phyloP scores from a whole-genome alignment of 1,284 basidiomycete species.

The Rhodotorula sp. region DNA sequence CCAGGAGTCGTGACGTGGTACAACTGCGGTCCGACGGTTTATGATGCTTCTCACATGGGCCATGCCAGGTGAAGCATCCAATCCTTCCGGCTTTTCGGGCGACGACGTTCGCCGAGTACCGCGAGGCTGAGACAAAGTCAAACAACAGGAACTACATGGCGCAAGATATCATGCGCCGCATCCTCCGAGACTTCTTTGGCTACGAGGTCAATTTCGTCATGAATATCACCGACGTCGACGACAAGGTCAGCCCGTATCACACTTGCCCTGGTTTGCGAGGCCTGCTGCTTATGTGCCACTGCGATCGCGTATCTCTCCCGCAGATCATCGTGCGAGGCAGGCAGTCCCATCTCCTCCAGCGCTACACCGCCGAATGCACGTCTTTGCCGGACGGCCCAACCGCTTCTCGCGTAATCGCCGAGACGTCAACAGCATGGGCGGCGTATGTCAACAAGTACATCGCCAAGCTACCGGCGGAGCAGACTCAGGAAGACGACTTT shows the following conservation, averaged over 20 bases:
- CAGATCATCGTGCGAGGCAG: conserved; percentile 89
- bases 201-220: conserved; percentile 99
- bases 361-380: conserved; percentile 48
- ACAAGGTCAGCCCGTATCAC: conserved; percentile 68
- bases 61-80: conserved; percentile 81
- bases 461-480: conserved; percentile 58
- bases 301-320: not conserved
- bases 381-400: conserved; percentile 46
- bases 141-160: conserved; percentile 87
- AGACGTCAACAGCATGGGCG: conserved; percentile 65
- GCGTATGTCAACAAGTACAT: conserved; percentile 64
- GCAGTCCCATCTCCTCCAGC: conserved; percentile 75
- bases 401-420: conserved; percentile 59
- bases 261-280: not conserved
- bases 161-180: conserved; percentile 90
- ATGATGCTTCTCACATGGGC: conserved; percentile 98
- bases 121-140: no score
- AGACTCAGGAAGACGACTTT: conserved; percentile 46
- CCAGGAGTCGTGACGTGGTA: conserved; percentile 89
- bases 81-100: conserved; percentile 6
- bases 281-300: not conserved
- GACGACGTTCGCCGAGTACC: not conserved
- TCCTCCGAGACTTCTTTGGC: conserved; percentile 93
- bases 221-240: conserved; percentile 99
- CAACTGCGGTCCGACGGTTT: conserved; percentile 86